A percentile compares a stretch with the other conserved stretches of the same genome.
These are phyloP conservation scores for Nelumbo lutea DNA, from an alignment of 164 flowering plant genomes.

Conservation along the genomic window DNA sequence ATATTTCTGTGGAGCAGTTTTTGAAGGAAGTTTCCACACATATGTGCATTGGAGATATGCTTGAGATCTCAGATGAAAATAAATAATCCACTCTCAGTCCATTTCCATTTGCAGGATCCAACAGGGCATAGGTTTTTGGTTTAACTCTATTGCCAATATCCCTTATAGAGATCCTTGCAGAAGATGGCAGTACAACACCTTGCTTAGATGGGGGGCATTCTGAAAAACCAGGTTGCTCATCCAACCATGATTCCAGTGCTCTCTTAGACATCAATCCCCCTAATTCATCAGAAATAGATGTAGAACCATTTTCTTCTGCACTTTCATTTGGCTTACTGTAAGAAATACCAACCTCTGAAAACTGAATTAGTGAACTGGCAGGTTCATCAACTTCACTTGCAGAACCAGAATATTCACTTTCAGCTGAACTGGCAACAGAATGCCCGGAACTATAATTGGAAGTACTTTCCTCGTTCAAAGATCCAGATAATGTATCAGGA, in stretches of 20 bases:
- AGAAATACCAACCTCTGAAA: slow-evolving; percentile 52
- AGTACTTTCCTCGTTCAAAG: slow-evolving; percentile 56
- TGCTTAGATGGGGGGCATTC: slow-evolving; percentile 28
- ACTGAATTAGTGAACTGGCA: slow-evolving; percentile 51
- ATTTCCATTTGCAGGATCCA: slow-evolving; percentile 75
- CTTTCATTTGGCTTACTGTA: slow-evolving; percentile 17
- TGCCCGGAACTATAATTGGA: slow-evolving; percentile 56
- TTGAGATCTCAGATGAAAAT: slow-evolving; percentile 76
- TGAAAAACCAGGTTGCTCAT: slow-evolving; percentile 52
- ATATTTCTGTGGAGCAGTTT: slow-evolving; percentile 52
- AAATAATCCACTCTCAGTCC: slow-evolving; percentile 77
- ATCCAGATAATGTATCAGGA: slow-evolving; percentile 49
- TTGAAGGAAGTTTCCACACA: slow-evolving; percentile 57
- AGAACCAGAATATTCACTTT: slow-evolving; percentile 32
- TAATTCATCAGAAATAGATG: slow-evolving; percentile 33
- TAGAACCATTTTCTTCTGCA: slow-evolving; percentile 21
- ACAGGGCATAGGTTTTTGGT: slow-evolving; percentile 50
- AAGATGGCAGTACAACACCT: slow-evolving; percentile 32
- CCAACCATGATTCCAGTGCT: slow-evolving; percentile 84
- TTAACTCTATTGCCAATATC: slow-evolving; percentile 48
- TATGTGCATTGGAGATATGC: slow-evolving; percentile 54
- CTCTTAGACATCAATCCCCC: slow-evolving; percentile 60
- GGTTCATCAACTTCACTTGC: slow-evolving; percentile 35
- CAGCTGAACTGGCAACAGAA: slow-evolving; percentile 39
- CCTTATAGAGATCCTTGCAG: slow-evolving; percentile 67